Evolutionary conservation across 495 filamentous ascomycete species (phyloP), one percentile per base, ranked within the genome.

Genomic region (Aspergillus haitiensis): DNA sequence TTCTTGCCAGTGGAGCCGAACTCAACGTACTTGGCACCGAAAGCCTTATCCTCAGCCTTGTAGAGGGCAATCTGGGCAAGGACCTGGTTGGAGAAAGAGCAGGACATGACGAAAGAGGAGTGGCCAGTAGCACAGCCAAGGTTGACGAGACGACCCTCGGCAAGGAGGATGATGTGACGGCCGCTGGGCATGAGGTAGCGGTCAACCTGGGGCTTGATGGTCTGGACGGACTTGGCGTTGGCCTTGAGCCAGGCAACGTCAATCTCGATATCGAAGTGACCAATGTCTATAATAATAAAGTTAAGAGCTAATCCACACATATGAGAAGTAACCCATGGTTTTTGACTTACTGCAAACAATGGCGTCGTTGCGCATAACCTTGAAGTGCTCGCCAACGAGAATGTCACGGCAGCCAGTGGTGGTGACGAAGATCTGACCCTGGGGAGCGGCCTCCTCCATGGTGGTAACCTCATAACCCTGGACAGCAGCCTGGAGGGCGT

Each of bases 41-140:
- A 98, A 53, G 78, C 88, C 70, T 81, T 83, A 69, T 98, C 93
- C 73, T 88, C 83, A 67, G 87, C 86, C 87, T 98, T 98, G 88
- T 79, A 98, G 63, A 98, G 83, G 82, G 96, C 89, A 79, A 98
- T 98, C 82, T 98, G 94, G 32, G 94, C 94, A 72, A 98, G 91
- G 64, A 97, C 94, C 85, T 98, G 94, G 87, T 98, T 98, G 82
- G 93, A 97, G 89, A 98, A 98, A 62, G 93, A 97, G 90, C 94
- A 98, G 64, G 91, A 96, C 94, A 98, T 97, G 85, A 98, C 94
- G 81, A 98, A 98, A 50, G 93, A 97, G 67, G 93, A 96, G 89
- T 98, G 94, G 61, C 94, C 94, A 60, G 94, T 98, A 71, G 94
- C 94, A 80, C 94, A 98, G 76, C 94, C 94, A 56, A 98, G 83